Conservation (phyloP, 2,329 filamentous ascomycete species). For the Mollisiaceae sp. region DNA sequence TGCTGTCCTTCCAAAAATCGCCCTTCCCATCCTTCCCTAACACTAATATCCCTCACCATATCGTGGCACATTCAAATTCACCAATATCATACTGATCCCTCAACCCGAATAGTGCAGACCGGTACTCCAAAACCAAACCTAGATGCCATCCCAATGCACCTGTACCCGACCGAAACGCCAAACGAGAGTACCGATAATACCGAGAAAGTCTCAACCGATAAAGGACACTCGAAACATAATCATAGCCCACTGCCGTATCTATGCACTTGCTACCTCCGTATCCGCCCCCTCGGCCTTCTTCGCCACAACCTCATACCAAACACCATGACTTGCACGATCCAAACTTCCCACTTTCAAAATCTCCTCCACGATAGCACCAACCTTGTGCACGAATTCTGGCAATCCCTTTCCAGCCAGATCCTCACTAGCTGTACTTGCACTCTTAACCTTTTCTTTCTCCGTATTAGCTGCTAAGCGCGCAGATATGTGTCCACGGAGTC, state of each 20-base stretch:
- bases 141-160: conserved; percentile 20
- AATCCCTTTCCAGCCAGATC: conserved; percentile 71
- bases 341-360: conserved; percentile 68
- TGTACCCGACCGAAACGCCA: conserved; percentile 22
- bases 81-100: conserved; percentile 4
- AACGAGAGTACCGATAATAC: not conserved
- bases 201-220: not conserved
- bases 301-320: conserved; percentile 66
- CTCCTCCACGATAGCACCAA: conserved; percentile 72
- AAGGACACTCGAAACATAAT: conserved; percentile 1
- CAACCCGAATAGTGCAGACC: too few relatives aligned
- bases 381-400: conserved; percentile 73
- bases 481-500: conserved; percentile 70
- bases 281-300: conserved; percentile 31
- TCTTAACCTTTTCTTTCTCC: conserved; percentile 72
- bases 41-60: not conserved
- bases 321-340: conserved; percentile 69
- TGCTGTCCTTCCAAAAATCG: conserved; percentile 8
- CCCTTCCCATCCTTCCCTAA: not conserved
- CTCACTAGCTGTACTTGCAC: conserved; percentile 71
- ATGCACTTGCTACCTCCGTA: not conserved
- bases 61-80: conserved; percentile 10
- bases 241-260: conserved; percentile 1
- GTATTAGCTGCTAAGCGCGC: conserved; percentile 68
- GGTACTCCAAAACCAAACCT: not conserved